phyloP scores from a whole-genome alignment of 2,329 filamentous ascomycete species.

The Coccinonectria pachysandricola region DNA sequence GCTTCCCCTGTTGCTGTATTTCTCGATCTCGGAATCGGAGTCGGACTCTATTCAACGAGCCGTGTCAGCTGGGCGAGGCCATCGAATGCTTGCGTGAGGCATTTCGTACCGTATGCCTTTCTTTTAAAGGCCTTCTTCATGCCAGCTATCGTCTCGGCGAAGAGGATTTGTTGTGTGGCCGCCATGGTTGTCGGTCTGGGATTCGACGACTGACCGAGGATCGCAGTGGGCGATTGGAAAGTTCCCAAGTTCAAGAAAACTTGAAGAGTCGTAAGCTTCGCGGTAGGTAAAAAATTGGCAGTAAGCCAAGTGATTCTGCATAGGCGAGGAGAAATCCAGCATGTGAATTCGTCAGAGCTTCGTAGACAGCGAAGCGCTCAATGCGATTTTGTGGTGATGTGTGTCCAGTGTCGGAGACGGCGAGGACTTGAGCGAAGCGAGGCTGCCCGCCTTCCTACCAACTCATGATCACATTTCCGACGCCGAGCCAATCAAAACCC shows the following conservation, averaged over 20 bases:
- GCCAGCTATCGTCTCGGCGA: constrained; percentile 55
- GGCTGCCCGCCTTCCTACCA: constrained; percentile 21
- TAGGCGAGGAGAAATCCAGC: too few species aligned
- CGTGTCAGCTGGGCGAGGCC: constrained; percentile 11
- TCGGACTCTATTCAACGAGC: constrained; percentile 52
- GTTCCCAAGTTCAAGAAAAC: too few species aligned
- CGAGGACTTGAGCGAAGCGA: constrained; percentile 17
- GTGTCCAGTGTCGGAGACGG: constrained; percentile 14
- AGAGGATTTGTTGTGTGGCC: constrained; percentile 49
- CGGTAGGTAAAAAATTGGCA: constrained; percentile 3
- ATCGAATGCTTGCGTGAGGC: constrained; percentile 2
- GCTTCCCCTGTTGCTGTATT: constrained; percentile 63
- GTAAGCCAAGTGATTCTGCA: neutral
- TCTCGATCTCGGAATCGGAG: constrained; percentile 62
- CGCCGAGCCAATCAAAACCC: constrained; percentile 10
- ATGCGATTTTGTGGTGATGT: constrained; percentile 13
- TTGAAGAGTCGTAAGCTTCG: constrained; percentile 3
- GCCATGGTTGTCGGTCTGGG: constrained; percentile 24
- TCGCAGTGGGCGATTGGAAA: constrained; percentile 4
- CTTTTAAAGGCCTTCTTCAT: constrained; percentile 60
- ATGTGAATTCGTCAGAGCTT: too few species aligned
- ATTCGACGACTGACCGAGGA: constrained; percentile 7
- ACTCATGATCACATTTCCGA: constrained; percentile 22
- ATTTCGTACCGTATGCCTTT: constrained; percentile 45
- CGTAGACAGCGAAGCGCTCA: too few species aligned